Evolutionary conservation across 306 rosid genomes (phyloP).

Genomic region (Dryas alaskensis): DNA sequence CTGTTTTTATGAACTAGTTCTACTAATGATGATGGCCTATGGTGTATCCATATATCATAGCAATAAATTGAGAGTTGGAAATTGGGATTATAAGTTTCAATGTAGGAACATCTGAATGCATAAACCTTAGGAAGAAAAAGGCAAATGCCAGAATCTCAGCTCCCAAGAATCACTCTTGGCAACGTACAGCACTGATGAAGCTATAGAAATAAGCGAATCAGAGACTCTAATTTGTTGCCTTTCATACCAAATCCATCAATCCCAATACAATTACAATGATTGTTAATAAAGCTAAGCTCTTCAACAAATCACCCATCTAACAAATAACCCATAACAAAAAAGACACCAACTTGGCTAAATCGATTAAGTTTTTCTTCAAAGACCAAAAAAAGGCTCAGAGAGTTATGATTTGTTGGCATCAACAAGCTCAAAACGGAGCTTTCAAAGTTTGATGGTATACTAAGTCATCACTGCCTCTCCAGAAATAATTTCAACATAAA

Average conservation of each 20-base stretch:
- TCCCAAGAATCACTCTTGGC: background rate
- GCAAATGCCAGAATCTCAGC: constrained; percentile 14
- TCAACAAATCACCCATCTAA: background rate
- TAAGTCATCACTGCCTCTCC: constrained; percentile 51
- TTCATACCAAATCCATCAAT: background rate
- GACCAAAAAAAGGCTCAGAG: constrained; percentile 50
- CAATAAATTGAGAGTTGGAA: background rate
- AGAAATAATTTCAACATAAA: background rate
- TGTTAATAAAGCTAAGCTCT: background rate
- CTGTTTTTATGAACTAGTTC: too few species aligned
- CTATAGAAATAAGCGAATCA: constrained; percentile 17
- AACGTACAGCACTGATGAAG: constrained; percentile 22
- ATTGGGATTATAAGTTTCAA: background rate
- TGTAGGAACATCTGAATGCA: constrained; percentile 76
- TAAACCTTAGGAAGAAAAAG: constrained; percentile 16
- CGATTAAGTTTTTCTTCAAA: too few species aligned
- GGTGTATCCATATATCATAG: background rate
- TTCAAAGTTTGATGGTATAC: constrained; percentile 95
- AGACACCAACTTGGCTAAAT: background rate
- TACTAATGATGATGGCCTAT: too few species aligned
- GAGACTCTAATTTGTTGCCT: constrained; percentile 27
- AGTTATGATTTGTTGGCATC: constrained; percentile 45
- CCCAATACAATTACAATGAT: background rate
- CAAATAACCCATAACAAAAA: too few species aligned
- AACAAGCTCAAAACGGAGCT: constrained; percentile 58